phyloP scores from a whole-genome alignment of 1,139 yeast genomes.

The Petasospora fabianii region DNA sequence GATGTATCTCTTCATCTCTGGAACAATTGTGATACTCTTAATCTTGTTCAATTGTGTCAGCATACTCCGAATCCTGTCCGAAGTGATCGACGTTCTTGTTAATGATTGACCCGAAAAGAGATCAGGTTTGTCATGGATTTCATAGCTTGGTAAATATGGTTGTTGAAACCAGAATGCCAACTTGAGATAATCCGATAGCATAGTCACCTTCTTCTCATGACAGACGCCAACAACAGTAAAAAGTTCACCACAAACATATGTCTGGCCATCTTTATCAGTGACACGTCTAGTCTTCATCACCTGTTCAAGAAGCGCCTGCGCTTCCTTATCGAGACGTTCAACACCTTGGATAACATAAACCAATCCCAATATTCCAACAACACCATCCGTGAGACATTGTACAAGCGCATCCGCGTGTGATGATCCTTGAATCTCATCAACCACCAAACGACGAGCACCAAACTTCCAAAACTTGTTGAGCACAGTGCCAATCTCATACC shows the following conservation, averaged over 20 bases:
- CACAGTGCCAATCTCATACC: slow-evolving; percentile 19
- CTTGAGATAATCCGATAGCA: slow-evolving; percentile 23
- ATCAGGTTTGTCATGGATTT: slow-evolving; percentile 1
- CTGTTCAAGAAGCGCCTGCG: slow-evolving; percentile 20
- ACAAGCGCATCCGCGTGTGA: slow-evolving; percentile 1
- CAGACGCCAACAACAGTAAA: slow-evolving; percentile 10
- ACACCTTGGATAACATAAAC: slow-evolving; percentile 25
- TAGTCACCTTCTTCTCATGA: not conserved
- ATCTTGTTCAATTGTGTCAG: slow-evolving; percentile 17
- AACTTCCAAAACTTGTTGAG: slow-evolving; percentile 15
- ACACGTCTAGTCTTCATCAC: slow-evolving; percentile 14
- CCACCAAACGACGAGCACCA: too few relatives aligned
- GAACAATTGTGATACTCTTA: slow-evolving; percentile 33
- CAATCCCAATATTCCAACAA: slow-evolving; percentile 8
- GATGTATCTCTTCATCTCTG: slow-evolving; percentile 50
- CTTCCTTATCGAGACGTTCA: slow-evolving; percentile 22
- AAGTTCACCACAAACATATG: slow-evolving; percentile 5
- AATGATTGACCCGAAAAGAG: not conserved
- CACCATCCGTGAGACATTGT: not conserved
- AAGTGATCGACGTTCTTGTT: not conserved
- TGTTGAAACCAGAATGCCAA: slow-evolving; percentile 32
- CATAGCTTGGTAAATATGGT: slow-evolving; percentile 20
- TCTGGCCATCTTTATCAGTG: not conserved
- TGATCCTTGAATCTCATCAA: too few relatives aligned
- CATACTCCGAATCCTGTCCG: slow-evolving; percentile 5